Percentiles rank a stretch among this genome's conserved stretches.
Conservation (phyloP, 2,329 filamentous ascomycete species). For the Trichophyton schoenleinii region DNA sequence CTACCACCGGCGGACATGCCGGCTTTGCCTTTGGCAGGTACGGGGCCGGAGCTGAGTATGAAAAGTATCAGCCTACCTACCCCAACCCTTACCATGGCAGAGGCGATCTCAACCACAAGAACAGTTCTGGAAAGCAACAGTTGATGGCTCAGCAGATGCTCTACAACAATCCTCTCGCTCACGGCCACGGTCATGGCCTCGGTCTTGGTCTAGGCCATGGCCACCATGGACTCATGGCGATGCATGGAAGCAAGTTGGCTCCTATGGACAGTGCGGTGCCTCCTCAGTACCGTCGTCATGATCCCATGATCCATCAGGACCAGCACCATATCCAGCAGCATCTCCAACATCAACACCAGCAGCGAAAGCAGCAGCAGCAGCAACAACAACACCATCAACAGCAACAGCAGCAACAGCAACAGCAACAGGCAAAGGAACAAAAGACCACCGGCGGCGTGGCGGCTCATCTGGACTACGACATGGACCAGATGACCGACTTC, state of each 20-base stretch:
- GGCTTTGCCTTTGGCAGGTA: conserved; percentile 29
- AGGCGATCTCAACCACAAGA: not conserved
- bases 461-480: conserved; percentile 89
- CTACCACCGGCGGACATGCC: conserved; percentile 6
- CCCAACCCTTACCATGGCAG: not conserved
- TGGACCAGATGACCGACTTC: conserved; percentile 91
- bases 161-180: not conserved
- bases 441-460: conserved; percentile 74
- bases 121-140: conserved; percentile 7
- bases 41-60: conserved; percentile 34
- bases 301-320: conserved; percentile 16
- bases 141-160: conserved; percentile 18
- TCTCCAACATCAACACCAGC: conserved; percentile 1
- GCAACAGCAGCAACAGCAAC: conserved; percentile 15
- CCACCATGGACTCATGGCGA: conserved; percentile 24
- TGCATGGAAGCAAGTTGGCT: conserved; percentile 30
- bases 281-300: conserved; percentile 31
- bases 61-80: conserved; percentile 32
- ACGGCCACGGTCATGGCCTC: not conserved
- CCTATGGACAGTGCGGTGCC: conserved; percentile 32
- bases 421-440: conserved; percentile 42
- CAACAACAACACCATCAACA: conserved; percentile 8
- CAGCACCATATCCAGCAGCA: not conserved
- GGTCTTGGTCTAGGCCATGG: not conserved
- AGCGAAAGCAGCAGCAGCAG: conserved; percentile 17